These are phyloP conservation scores for Beauveria sp. DNA, from an alignment of 2,329 filamentous ascomycete species.

Conservation along the genomic window DNA sequence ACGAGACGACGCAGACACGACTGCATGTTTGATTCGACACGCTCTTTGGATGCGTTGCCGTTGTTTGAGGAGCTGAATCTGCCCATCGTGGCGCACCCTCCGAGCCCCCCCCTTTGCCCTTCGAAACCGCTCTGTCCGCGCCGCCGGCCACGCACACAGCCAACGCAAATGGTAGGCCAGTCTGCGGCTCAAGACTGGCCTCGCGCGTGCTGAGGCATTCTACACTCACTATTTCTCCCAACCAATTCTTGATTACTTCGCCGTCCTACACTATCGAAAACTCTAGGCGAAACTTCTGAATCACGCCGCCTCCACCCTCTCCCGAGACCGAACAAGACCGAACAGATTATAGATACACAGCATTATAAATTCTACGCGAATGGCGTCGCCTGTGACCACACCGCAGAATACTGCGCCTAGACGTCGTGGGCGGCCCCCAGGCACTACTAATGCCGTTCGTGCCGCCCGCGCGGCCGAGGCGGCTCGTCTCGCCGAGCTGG, in stretches of 20 bases:
- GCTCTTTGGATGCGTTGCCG: constrained; percentile 1
- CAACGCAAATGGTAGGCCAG: constrained; percentile 2
- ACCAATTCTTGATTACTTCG: too few relatives aligned
- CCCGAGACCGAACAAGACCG: neutral
- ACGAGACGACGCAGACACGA: neutral
- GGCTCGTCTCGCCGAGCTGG: constrained; percentile 26
- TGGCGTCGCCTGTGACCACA: constrained; percentile 30
- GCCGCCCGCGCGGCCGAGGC: constrained; percentile 32
- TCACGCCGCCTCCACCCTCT: neutral
- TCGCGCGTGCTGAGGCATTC: neutral
- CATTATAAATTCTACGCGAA: neutral
- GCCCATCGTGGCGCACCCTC: constrained; percentile 1
- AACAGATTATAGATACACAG: neutral
- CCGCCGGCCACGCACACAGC: neutral
- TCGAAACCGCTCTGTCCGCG: neutral
- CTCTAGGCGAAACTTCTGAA: neutral
- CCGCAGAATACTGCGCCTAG: constrained; percentile 32
- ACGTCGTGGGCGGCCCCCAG: constrained; percentile 40
- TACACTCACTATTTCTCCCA: neutral
- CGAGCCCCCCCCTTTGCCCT: neutral
- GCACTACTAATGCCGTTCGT: constrained; percentile 34
- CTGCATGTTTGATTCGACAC: neutral
- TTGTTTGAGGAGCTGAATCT: neutral
- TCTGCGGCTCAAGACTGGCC: neutral
- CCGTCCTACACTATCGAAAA: neutral